Base-by-base conservation (phyloP, 139 green algal species). In the Penium margaritaceum region DNA sequence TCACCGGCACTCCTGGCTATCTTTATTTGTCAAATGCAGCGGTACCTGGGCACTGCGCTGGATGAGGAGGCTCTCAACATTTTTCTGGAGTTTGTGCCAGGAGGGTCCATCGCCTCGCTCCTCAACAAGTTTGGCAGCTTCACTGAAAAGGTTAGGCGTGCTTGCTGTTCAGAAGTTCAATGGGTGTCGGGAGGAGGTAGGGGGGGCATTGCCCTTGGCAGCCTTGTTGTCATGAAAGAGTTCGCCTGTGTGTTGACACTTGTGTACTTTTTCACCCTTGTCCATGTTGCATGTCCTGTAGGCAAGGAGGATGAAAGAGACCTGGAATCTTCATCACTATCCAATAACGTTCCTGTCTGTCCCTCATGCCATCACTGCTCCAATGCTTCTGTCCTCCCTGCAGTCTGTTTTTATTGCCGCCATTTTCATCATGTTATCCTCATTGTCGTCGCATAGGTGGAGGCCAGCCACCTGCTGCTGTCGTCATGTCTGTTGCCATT, bases 31-130 rank as follows among this genome's bases (percentile, higher is more conserved):
- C n/a, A n/a, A n/a, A n/a, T 1, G 44, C 72, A 79, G 72, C 62
- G 76, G 24, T 84, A 84, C 60, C 37, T 84, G 55, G 78, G 78
- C 38, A 84, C 76, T 34, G 65, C 38, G 9, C 65, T 39, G 62
- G 65, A 77, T 32, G 63, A 83, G 35, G 58, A 81, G 19, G 39
- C 47, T 2, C 79, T 98, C 34, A 92, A 96, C 88, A 98, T 98
- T 74, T 97, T 98, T 75, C 82, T 98, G 36, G 94, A 98, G 85
- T 97, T 90, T 63, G 91, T 96, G 15, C 84, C 91, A 2, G 93
- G 93, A 14, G 94, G 94, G 30, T 95, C 90, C 51, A 96, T 98
- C 24, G 86, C 90, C 17, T 87, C 76, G 30, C 85, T 97, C 76
- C 82, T 98, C 9, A 74, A 85, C 58, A 90, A 89, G 53, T 97